Evolutionary conservation across 1,284 basidiomycete species (phyloP), one percentile per base, ranked within the genome.

Genomic region (Stygiomarasmius scandens): DNA sequence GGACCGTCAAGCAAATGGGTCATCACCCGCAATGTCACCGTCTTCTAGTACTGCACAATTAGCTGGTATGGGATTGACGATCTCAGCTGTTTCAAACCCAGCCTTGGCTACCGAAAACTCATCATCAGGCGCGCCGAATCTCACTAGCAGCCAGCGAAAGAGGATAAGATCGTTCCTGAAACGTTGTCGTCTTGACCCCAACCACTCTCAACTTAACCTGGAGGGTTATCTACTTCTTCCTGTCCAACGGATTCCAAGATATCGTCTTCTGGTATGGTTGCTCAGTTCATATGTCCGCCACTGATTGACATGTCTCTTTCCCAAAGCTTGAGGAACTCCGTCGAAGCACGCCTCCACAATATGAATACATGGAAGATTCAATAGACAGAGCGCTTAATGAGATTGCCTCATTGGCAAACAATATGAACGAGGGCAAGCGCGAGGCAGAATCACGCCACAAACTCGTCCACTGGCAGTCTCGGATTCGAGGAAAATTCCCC

Each of bases 361-460:
- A 84, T 58, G 84, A 89, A 48, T 85, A 80, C 68, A 81, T 83
- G 74, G 87, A 87, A 61, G 93, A 95, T 69, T 87, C 92, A n/a
- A 78, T 98, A 49, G 91, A 93, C 63, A 85, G 86, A 59, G 95
- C 95, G 1, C 74, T 96, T 54, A 77, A 84, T 23, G 92, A 96
- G 72, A 96, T 98, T 64, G 84, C 93, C 3, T 85, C 84, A 8
- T 75, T 98, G 50, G 95, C 95, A 6, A 93, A 87, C 54, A 91
- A 92, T 67, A 96, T 98, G 93, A 98, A 98, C 72, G 95, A 98
- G 75, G 93, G 94, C 63, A 97, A 97, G 74, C 87, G 95, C 16
- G 95, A 97, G 66, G 84, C 93, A 2, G 95, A 98, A 74, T 94
- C 92, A 3, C 82, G 96, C 32, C 83, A 89, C 36, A 92, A 93